A percentile compares a stretch with the other conserved stretches of the same genome.
Evolutionary conservation across 2,329 filamentous ascomycete genomes (phyloP).

Genomic region (Arachnomyces sp.): DNA sequence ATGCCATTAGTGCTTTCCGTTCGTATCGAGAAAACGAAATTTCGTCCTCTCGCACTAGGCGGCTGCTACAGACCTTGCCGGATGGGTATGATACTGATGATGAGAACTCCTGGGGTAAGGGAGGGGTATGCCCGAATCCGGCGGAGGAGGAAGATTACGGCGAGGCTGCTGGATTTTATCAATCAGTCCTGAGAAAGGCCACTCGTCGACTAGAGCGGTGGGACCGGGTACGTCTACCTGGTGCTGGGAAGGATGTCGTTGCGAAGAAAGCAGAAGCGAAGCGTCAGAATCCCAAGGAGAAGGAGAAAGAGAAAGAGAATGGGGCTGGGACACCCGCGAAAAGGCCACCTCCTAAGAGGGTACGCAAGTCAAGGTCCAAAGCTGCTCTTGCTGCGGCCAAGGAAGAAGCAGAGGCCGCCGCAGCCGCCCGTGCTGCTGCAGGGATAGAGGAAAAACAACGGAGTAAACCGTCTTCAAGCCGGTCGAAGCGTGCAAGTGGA

Average conservation of each 20-base stretch:
- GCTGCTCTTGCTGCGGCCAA: background rate
- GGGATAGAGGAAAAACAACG: background rate
- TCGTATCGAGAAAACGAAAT: slow-evolving; percentile 31
- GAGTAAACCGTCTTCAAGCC: background rate
- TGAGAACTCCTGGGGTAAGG: slow-evolving; percentile 37
- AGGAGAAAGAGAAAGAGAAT: background rate
- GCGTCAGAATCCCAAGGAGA: slow-evolving; percentile 14
- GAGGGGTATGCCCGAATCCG: slow-evolving; percentile 34
- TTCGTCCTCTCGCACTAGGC: slow-evolving; percentile 34
- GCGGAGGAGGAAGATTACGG: slow-evolving; percentile 41
- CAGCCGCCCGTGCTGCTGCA: background rate
- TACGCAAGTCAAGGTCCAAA: background rate
- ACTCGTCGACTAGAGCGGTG: slow-evolving; percentile 38
- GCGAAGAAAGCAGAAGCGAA: slow-evolving; percentile 28
- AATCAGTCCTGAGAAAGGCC: slow-evolving; percentile 37
- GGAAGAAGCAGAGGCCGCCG: background rate
- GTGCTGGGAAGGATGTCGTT: slow-evolving; percentile 30
- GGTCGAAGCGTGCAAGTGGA: background rate
- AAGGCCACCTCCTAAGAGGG: background rate
- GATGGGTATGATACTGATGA: slow-evolving; percentile 42
- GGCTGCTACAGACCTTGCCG: slow-evolving; percentile 35
- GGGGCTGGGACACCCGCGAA: background rate
- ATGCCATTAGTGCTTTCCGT: slow-evolving; percentile 31
- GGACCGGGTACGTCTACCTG: slow-evolving; percentile 37
- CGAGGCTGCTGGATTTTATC: slow-evolving; percentile 39